Conservation (phyloP, 1,284 basidiomycete species). For the Cutaneotrichosporon arboriforme region DNA sequence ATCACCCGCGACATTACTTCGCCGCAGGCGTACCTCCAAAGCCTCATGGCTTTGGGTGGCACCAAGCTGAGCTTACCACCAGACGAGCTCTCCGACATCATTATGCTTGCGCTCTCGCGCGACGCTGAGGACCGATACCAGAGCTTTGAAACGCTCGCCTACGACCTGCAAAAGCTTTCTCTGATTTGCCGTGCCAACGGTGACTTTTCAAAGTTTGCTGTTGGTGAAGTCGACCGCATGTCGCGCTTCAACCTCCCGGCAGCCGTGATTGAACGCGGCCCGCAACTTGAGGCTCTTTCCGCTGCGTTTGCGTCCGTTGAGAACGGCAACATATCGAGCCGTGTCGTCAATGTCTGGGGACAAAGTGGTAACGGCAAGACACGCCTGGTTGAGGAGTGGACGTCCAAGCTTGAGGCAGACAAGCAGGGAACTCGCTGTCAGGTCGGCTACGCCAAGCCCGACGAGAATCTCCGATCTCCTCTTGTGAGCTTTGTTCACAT, state of each 20-base stretch:
- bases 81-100: slow-evolving; percentile 32
- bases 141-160: slow-evolving; percentile 28
- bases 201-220: slow-evolving; percentile 28
- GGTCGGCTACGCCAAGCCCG: slow-evolving; percentile 30
- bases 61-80: slow-evolving; percentile 22
- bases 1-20: slow-evolving; percentile 13
- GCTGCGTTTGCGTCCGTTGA: slow-evolving; percentile 15
- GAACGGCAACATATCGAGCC: neutral
- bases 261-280: slow-evolving; percentile 27
- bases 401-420: slow-evolving; percentile 16
- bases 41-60: slow-evolving; percentile 12
- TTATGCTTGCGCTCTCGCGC: slow-evolving; percentile 35
- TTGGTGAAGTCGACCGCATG: slow-evolving; percentile 34
- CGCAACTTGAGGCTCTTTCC: slow-evolving; percentile 23
- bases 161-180: slow-evolving; percentile 32
- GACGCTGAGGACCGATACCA: slow-evolving; percentile 38
- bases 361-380: slow-evolving; percentile 39
- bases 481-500: slow-evolving; percentile 38
- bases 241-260: slow-evolving; percentile 31
- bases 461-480: slow-evolving; percentile 36
- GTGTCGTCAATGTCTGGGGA: slow-evolving; percentile 33
- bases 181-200: slow-evolving; percentile 24
- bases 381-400: slow-evolving; percentile 33
- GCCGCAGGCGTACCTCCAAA: slow-evolving; percentile 20
- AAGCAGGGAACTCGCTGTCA: slow-evolving; percentile 16